Evolutionary conservation across 139 green algal genomes (phyloP).

Genomic region (Chlorella sp.): DNA sequence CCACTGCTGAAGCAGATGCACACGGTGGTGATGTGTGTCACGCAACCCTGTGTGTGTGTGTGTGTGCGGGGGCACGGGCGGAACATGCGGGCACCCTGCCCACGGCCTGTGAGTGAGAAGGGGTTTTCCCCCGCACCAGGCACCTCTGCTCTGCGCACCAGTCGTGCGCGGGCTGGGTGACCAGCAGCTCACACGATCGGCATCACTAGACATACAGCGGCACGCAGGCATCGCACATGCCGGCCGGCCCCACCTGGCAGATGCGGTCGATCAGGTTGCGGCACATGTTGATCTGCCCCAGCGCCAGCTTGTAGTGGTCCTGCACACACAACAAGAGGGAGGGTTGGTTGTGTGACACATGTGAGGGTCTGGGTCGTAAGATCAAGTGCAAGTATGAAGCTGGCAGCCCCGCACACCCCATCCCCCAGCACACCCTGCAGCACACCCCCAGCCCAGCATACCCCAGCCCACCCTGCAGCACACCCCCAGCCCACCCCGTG

Average conservation of each 20-base stretch:
- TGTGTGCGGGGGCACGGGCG: too few relatives aligned
- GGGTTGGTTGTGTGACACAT: neutral
- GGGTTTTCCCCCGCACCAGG: too few relatives aligned
- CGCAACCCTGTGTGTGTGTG: too few relatives aligned
- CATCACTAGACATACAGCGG: neutral
- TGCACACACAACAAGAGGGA: neutral
- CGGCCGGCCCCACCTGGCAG: conserved; percentile 71
- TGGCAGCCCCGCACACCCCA: neutral
- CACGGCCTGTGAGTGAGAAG: too few relatives aligned
- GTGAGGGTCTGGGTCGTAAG: neutral
- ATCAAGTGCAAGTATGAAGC: neutral
- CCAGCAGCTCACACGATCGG: neutral
- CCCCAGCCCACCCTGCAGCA: neutral
- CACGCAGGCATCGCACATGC: neutral
- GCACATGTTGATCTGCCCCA: conserved; percentile 96
- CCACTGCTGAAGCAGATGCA: neutral
- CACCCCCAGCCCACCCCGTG: neutral
- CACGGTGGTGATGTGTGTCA: neutral
- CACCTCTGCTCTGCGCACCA: neutral
- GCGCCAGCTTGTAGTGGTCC: conserved; percentile 99
- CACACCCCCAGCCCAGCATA: too few relatives aligned
- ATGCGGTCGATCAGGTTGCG: conserved; percentile 95
- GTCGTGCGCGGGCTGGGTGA: neutral
- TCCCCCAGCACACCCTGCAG: too few relatives aligned
- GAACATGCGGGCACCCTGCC: too few relatives aligned